Conservation (phyloP, 805 yeast genomes). For the Huiozyma naganishii region DNA sequence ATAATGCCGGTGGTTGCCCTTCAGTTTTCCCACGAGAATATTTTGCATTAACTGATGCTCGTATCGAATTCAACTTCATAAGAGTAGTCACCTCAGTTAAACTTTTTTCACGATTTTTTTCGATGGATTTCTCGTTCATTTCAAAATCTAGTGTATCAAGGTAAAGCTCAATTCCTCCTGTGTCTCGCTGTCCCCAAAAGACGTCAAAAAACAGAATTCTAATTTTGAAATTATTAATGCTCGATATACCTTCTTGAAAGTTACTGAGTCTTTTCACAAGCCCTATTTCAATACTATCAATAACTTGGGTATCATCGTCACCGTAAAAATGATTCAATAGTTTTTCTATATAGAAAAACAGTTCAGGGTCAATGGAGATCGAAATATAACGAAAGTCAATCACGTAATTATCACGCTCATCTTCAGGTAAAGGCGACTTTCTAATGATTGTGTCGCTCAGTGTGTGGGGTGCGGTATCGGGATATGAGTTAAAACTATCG, state of each 20-base stretch:
- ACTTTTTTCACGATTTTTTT: constrained; percentile 9
- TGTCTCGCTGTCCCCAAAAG: constrained; percentile 13
- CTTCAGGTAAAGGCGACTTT: not conserved
- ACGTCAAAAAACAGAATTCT: constrained; percentile 12
- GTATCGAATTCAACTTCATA: constrained; percentile 11
- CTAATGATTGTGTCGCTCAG: not conserved
- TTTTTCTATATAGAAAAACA: constrained; percentile 29
- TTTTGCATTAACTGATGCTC: constrained; percentile 11
- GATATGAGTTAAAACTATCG: not conserved
- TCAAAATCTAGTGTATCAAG: constrained; percentile 17
- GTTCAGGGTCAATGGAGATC: constrained; percentile 20
- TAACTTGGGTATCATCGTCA: constrained; percentile 35
- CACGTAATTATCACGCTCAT: constrained; percentile 15
- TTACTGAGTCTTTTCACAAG: constrained; percentile 37
- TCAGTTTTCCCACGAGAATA: constrained; percentile 3
- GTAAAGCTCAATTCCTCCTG: constrained; percentile 13
- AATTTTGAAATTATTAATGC: constrained; percentile 10
- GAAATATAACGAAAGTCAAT: constrained; percentile 41
- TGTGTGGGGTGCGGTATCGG: not conserved
- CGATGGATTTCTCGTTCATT: constrained; percentile 10
- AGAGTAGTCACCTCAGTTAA: constrained; percentile 10
- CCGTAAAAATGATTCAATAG: constrained; percentile 29
- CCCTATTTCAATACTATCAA: constrained; percentile 58
- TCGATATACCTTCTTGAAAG: constrained; percentile 16
- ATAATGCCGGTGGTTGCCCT: constrained; percentile 20